A percentile compares a stretch with the other conserved stretches of the same genome.
Conservation (phyloP, 306 rosid genomes). For the Parietaria judaica region DNA sequence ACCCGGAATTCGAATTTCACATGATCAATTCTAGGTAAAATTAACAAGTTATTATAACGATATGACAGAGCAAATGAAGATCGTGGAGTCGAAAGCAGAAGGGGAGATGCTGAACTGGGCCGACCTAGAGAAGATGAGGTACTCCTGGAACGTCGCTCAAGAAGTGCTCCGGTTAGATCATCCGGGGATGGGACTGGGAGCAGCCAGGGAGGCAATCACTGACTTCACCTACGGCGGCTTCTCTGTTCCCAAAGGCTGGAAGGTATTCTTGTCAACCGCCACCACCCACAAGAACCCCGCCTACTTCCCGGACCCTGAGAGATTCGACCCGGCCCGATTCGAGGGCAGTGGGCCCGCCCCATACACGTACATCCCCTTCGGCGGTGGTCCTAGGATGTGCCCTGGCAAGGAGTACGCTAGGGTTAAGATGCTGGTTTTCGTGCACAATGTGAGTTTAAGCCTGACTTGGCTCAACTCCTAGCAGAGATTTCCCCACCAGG, state of each 20-base stretch:
- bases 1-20: no score
- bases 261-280: constrained; percentile 83
- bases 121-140: constrained; percentile 68
- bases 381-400: constrained; percentile 90
- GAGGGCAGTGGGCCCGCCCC: constrained; percentile 82
- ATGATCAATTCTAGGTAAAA: not conserved
- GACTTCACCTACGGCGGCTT: constrained; percentile 72
- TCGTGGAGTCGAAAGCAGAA: constrained; percentile 40
- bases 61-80: constrained; percentile 73
- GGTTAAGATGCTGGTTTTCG: constrained; percentile 69
- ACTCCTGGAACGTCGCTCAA: constrained; percentile 84
- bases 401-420: constrained; percentile 92
- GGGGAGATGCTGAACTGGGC: constrained; percentile 84
- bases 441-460: no score
- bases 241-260: constrained; percentile 93
- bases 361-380: constrained; percentile 75
- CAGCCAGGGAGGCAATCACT: constrained; percentile 58
- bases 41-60: not conserved
- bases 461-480: no score
- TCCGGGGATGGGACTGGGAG: constrained; percentile 91
- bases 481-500: no score
- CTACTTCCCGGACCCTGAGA: constrained; percentile 53
- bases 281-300: constrained; percentile 52
- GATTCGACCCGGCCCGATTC: constrained; percentile 74
- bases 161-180: constrained; percentile 81